A percentile compares a stretch with the other conserved stretches of the same genome.
These are phyloP conservation scores for Melampsora americana DNA, from an alignment of 1,284 basidiomycete genomes.

Conservation along the genomic window DNA sequence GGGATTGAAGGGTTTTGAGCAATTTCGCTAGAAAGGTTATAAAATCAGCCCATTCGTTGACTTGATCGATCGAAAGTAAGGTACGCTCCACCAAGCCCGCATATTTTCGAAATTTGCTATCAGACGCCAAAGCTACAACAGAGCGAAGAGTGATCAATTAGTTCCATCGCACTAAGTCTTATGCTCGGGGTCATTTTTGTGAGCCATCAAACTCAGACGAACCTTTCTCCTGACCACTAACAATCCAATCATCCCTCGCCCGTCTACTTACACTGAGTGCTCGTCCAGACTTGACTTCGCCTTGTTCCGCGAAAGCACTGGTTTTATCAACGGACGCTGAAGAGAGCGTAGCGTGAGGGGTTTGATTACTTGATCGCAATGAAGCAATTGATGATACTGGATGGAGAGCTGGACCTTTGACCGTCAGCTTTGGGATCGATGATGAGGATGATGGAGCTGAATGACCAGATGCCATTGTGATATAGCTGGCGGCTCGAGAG, in stretches of 20 bases:
- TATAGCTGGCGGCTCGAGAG: background rate
- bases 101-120: conserved; percentile 97
- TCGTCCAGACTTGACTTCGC: conserved; percentile 36
- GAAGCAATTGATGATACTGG: conserved; percentile 33
- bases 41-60: conserved; percentile 99
- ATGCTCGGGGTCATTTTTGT: background rate
- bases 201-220: background rate
- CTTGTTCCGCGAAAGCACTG: conserved; percentile 40
- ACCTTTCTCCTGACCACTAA: conserved; percentile 43
- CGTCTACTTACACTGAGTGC: conserved; percentile 38
- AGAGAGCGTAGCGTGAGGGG: conserved; percentile 23
- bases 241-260: conserved; percentile 44
- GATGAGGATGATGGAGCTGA: conserved; percentile 15
- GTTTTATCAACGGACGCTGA: conserved; percentile 42
- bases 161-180: background rate
- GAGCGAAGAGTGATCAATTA: background rate
- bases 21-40: conserved; percentile 94
- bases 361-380: conserved; percentile 15
- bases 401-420: conserved; percentile 28
- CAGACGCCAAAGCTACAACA: conserved; percentile 54
- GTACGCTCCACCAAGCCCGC: conserved; percentile 84
- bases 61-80: conserved; percentile 86
- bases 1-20: conserved; percentile 90
- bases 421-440: conserved; percentile 2
- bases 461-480: conserved; percentile 26